Base-by-base conservation (phyloP, 345 rosid genomes). In the Salix arbutifolia region DNA sequence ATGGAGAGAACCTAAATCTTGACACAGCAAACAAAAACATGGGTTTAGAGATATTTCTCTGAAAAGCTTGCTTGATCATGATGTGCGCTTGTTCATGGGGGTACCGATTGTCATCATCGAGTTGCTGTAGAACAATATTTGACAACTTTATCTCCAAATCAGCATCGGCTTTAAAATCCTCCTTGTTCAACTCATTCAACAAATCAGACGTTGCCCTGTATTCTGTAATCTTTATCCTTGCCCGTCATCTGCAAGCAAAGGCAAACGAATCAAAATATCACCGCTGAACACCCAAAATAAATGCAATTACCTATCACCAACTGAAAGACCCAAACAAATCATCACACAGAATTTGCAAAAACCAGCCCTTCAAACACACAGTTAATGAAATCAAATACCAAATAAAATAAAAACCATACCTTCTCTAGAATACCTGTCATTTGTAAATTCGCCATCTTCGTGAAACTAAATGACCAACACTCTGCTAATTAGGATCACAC, bases 131-230 rank as follows among this genome's bases (percentile, higher is more conserved):
- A n/a, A n/a, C n/a, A n/a, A n/a, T n/a, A n/a, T n/a, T n/a, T n/a
- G n/a, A n/a, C n/a, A n/a, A n/a, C n/a, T n/a, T n/a, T n/a, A n/a
- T n/a, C n/a, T n/a, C n/a, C n/a, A n/a, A n/a, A n/a, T n/a, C n/a
- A n/a, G n/a, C n/a, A n/a, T n/a, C n/a, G n/a, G n/a, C n/a, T n/a
- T n/a, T n/a, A n/a, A n/a, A n/a, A n/a, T n/a, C n/a, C n/a, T n/a
- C n/a, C n/a, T n/a, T n/a, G n/a, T n/a, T n/a, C n/a, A 96, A 83
- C 91, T 96, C 99, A 79, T 86, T 94, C 64, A 96, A 86, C 88
- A 96, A 83, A 88, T 96, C 99, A 65, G 98, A 96, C 2, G 99
- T 96, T 46, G 99, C 99, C 99, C 94, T 96, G 82, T 96, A 96
- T 28, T 81, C 97, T 90, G 75, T 89, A 96, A 82, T 96, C 99